Evolutionary conservation across 345 rosid species (phyloP).

Genomic region (Psidium friedrichsthalianum): DNA sequence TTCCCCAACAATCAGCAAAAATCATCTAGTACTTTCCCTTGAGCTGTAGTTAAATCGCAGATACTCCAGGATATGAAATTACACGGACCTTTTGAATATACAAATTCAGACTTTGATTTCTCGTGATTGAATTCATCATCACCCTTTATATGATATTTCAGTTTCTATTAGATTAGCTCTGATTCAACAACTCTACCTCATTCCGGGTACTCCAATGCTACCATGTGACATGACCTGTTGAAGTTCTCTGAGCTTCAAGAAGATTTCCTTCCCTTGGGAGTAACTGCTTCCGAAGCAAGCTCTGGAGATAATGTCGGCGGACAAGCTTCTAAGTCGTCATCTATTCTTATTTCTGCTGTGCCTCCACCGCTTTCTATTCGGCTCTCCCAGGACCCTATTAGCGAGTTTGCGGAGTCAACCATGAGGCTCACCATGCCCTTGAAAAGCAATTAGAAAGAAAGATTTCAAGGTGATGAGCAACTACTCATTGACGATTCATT

Average conservation of each 20-base stretch:
- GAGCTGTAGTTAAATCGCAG: not conserved
- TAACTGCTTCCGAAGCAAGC: slow-evolving; percentile 46
- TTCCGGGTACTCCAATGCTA: slow-evolving; percentile 12
- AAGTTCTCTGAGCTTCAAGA: slow-evolving; percentile 20
- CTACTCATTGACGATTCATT: not conserved
- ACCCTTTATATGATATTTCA: not conserved
- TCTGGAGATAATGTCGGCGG: slow-evolving; percentile 35
- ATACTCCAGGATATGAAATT: not conserved
- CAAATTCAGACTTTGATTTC: not conserved
- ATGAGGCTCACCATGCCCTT: slow-evolving; percentile 33
- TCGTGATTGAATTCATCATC: not conserved
- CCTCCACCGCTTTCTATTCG: slow-evolving; percentile 5
- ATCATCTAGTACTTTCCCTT: not conserved
- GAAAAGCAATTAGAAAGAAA: not conserved
- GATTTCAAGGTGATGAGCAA: not conserved
- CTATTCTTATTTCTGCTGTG: slow-evolving; percentile 8
- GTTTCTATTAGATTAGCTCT: not conserved
- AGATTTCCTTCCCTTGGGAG: slow-evolving; percentile 31
- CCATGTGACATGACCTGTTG: slow-evolving; percentile 16
- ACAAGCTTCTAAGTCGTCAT: slow-evolving; percentile 21
- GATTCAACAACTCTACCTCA: slow-evolving; percentile 5
- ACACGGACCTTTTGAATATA: not conserved
- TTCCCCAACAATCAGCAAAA: not conserved
- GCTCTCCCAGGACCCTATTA: slow-evolving; percentile 25
- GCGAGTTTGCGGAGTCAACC: slow-evolving; percentile 15